Evolutionary conservation across 805 yeast genomes (phyloP).

Genomic region (Sugiyamaella americana): DNA sequence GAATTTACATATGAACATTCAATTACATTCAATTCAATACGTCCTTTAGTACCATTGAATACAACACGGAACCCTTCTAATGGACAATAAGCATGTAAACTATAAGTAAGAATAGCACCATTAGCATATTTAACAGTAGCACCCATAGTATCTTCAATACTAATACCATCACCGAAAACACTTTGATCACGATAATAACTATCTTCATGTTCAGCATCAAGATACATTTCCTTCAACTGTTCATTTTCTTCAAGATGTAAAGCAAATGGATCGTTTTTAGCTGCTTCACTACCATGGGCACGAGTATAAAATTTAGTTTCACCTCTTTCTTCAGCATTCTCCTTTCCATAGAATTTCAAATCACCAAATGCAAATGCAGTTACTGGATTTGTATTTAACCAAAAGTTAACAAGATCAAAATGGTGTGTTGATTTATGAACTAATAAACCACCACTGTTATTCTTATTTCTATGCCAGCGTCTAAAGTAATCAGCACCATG

Average conservation of each 20-base stretch:
- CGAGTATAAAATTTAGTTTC: slow-evolving; percentile 14
- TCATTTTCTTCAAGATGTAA: slow-evolving; percentile 6
- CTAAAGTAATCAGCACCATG: slow-evolving; percentile 17
- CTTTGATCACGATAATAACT: slow-evolving; percentile 14
- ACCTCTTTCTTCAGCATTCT: slow-evolving; percentile 16
- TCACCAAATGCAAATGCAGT: slow-evolving; percentile 15
- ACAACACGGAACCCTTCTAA: slow-evolving; percentile 15
- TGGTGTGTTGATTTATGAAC: slow-evolving; percentile 18
- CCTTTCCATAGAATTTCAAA: slow-evolving; percentile 14
- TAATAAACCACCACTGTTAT: slow-evolving; percentile 14
- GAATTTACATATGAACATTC: slow-evolving; percentile 16
- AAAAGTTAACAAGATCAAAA: slow-evolving; percentile 15
- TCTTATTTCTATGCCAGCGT: slow-evolving; percentile 15
- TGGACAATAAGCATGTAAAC: slow-evolving; percentile 14
- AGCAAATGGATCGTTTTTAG: slow-evolving; percentile 13
- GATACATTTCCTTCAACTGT: slow-evolving; percentile 12
- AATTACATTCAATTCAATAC: slow-evolving; percentile 11
- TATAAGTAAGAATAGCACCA: slow-evolving; percentile 13
- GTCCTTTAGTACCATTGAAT: slow-evolving; percentile 16
- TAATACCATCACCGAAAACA: slow-evolving; percentile 16
- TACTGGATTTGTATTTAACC: slow-evolving; percentile 13
- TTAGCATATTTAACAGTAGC: slow-evolving; percentile 12
- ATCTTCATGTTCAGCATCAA: slow-evolving; percentile 17
- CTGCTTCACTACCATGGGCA: slow-evolving; percentile 12
- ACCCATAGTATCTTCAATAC: slow-evolving; percentile 16